Base-by-base conservation (phyloP, 2,329 filamentous ascomycete species). In the Cryphonectria parasitica region DNA sequence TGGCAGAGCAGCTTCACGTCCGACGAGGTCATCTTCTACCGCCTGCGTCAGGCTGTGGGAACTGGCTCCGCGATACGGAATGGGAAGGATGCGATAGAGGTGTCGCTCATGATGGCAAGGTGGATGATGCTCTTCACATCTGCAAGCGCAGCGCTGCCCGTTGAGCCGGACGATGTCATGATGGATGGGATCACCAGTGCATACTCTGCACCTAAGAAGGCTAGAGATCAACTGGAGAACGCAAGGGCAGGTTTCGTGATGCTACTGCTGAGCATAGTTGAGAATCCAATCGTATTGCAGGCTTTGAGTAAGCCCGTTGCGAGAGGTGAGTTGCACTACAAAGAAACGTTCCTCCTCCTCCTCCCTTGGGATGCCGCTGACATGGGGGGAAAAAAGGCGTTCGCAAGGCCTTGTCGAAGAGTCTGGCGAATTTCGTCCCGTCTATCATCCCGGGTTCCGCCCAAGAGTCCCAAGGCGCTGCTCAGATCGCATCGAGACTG, bases 21-120 rank as follows among this genome's bases (percentile, higher is more conserved):
- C 0, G 96, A 99, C 79, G 97, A 98, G 82, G 91, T 96, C 66
- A 93, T 98, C 81, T 91, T 98, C 77, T 97, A 97, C 80, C 90
- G 95, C 3, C 94, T 99, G 66, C 93, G 94, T 2, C 97, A 97
- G 81, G 92, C 91, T 0, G 94, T 98, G 66, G 91, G 85, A 1
- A 82, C 87, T 64, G 87, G 85, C 0, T 79, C 77, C 0, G 84
- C 83, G 1, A 86, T 89, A 64, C 80, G 78, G 69, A 82, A 81
- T 34, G 76, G 79, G 22, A 78, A 82, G 39, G 83, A 86, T n/a
- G 87, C 85, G 0, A 74, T 89, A 11, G 81, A 85, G 28, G 78
- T 89, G 52, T 82, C 85, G 34, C 80, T 80, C 67, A 78, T 85
- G 60, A 83, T 88, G 69, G 85, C 85, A 28, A 82, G 82, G 73